phyloP scores from a whole-genome alignment of 129 eudicot species.

The Kitagawia praeruptora region DNA sequence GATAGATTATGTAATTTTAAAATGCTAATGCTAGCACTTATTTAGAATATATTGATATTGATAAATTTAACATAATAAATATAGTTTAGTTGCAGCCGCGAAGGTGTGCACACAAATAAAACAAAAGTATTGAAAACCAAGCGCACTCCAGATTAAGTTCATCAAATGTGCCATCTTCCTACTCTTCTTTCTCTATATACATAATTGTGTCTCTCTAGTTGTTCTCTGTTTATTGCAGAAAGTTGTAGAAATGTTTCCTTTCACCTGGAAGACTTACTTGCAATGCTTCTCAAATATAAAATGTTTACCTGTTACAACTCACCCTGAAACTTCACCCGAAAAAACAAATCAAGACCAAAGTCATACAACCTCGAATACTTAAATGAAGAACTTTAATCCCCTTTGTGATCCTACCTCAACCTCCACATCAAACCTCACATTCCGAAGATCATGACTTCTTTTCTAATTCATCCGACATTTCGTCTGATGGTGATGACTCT shows the following conservation, averaged over 20 bases:
- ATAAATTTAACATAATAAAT: too few species aligned
- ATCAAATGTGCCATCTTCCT: not conserved
- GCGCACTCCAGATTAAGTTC: not conserved
- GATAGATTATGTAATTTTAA: too few species aligned
- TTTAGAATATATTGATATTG: too few species aligned
- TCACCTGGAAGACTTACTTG: constrained; percentile 6
- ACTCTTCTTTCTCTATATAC: not conserved
- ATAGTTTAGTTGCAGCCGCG: too few species aligned
- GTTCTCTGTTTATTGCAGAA: not conserved
- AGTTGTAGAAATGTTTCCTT: constrained; percentile 2
- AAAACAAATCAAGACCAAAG: not conserved
- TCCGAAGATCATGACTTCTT: constrained; percentile 10
- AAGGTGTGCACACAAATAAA: too few species aligned
- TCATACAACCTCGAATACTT: not conserved
- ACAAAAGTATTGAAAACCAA: not conserved
- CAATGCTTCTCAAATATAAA: constrained; percentile 6
- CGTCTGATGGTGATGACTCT: constrained; percentile 11
- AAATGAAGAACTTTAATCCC: constrained; percentile 23
- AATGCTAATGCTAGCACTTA: too few species aligned
- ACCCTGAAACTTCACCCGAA: constrained; percentile 6
- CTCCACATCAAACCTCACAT: constrained; percentile 18
- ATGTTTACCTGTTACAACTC: not conserved
- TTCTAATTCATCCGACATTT: constrained; percentile 14
- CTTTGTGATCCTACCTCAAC: constrained; percentile 12
- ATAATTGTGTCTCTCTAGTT: not conserved